Evolutionary conservation across 139 green algal genomes (phyloP).

Genomic region (Volvox reticuliferus): DNA sequence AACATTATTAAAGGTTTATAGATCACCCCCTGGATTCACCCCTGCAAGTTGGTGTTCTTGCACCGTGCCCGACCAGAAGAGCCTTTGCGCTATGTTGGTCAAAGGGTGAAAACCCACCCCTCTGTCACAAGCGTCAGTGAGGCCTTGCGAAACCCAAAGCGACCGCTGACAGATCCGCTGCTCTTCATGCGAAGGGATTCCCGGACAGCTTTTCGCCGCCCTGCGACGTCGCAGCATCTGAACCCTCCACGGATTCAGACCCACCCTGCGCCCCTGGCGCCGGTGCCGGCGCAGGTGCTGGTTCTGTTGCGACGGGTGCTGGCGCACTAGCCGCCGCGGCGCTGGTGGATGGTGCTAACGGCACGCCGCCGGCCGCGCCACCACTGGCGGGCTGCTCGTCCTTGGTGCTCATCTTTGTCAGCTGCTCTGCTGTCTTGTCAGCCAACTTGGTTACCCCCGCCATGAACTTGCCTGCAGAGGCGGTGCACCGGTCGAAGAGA

Average conservation of each 20-base stretch:
- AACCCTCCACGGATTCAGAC: not conserved
- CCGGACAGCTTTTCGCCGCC: not conserved
- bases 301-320: not conserved
- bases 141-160: too few relatives aligned
- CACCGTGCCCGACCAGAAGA: too few relatives aligned
- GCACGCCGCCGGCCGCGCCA: not conserved
- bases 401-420: slow-evolving; percentile 49
- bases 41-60: too few relatives aligned
- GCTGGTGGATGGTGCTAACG: not conserved
- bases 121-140: too few relatives aligned
- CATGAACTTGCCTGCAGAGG: slow-evolving; percentile 54
- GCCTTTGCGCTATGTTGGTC: too few relatives aligned
- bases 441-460: slow-evolving; percentile 53
- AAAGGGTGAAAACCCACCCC: too few relatives aligned
- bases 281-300: not conserved
- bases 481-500: too few relatives aligned
- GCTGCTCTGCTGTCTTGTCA: slow-evolving; percentile 56
- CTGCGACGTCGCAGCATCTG: not conserved
- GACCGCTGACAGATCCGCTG: too few relatives aligned
- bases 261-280: not conserved
- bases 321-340: not conserved
- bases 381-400: not conserved
- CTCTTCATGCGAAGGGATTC: slow-evolving; percentile 4
- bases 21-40: too few relatives aligned
- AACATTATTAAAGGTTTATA: too few relatives aligned